Percentiles rank a stretch among this genome's conserved stretches.
phyloP scores from a whole-genome alignment of 352 stramenopile genomes.

The Phytophthora cryptogea region DNA sequence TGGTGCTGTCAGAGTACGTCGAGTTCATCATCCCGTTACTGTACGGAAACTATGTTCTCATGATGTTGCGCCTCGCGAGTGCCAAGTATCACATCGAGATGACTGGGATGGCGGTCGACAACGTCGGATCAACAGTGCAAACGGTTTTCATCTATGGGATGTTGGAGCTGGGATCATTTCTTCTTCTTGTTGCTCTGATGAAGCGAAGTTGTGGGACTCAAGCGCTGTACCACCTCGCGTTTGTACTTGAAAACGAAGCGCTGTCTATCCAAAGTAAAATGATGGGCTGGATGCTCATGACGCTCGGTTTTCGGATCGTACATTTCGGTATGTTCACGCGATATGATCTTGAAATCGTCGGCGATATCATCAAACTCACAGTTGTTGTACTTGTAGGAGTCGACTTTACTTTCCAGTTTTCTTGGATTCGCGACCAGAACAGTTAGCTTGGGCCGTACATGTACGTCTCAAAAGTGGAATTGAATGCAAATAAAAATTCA shows the following conservation, averaged over 20 bases:
- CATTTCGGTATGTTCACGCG: slow-evolving; percentile 32
- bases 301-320: slow-evolving; percentile 25
- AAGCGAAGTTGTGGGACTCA: slow-evolving; percentile 22
- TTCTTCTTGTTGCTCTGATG: slow-evolving; percentile 21
- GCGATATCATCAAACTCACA: not conserved
- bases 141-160: slow-evolving; percentile 31
- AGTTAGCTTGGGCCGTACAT: not conserved
- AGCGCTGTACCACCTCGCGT: slow-evolving; percentile 37
- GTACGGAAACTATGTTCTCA: slow-evolving; percentile 32
- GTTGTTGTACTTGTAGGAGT: slow-evolving; percentile 15
- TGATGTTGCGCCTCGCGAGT: slow-evolving; percentile 36
- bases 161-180: slow-evolving; percentile 34
- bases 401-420: slow-evolving; percentile 33
- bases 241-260: slow-evolving; percentile 42
- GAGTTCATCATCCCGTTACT: slow-evolving; percentile 45
- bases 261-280: slow-evolving; percentile 37
- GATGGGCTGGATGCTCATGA: slow-evolving; percentile 38
- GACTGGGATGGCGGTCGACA: slow-evolving; percentile 7
- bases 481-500: too few relatives aligned
- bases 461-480: too few relatives aligned
- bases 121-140: slow-evolving; percentile 12
- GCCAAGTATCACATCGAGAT: slow-evolving; percentile 41
- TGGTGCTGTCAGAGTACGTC: slow-evolving; percentile 42
- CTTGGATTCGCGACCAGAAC: slow-evolving; percentile 16
- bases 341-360: not conserved